phyloP scores from a whole-genome alignment of 2,329 filamentous ascomycete species.

The Diaporthe capsici region DNA sequence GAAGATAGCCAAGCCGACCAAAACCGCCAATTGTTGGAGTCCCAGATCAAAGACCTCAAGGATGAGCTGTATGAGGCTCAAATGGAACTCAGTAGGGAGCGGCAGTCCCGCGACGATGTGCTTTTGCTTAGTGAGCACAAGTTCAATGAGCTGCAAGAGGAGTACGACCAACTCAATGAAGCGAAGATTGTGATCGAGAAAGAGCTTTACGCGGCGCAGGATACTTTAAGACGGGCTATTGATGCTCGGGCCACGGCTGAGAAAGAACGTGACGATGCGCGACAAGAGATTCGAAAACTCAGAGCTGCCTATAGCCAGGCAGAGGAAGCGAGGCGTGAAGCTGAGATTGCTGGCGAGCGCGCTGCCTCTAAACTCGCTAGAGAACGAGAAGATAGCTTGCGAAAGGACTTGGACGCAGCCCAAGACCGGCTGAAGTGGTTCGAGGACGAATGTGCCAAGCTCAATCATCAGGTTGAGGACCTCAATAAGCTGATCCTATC shows the following conservation, averaged over 20 bases:
- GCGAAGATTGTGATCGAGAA: constrained; percentile 98
- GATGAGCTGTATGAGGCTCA: constrained; percentile 87
- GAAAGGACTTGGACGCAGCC: constrained; percentile 84
- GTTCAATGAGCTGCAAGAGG: constrained; percentile 83
- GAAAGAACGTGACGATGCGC: constrained; percentile 89
- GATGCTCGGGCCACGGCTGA: constrained; percentile 86
- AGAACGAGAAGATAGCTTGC: constrained; percentile 83
- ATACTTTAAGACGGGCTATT: constrained; percentile 87
- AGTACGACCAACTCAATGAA: constrained; percentile 89
- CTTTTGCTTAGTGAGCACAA: constrained; percentile 92
- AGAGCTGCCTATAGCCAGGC: constrained; percentile 87
- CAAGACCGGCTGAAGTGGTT: constrained; percentile 82
- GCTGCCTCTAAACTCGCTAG: constrained; percentile 82
- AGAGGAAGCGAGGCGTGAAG: constrained; percentile 87
- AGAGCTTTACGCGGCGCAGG: constrained; percentile 95
- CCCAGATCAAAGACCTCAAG: constrained; percentile 90
- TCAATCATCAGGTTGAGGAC: constrained; percentile 85
- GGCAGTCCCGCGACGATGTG: constrained; percentile 94
- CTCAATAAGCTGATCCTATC: constrained; percentile 90
- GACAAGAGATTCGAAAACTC: constrained; percentile 85
- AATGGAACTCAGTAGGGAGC: constrained; percentile 89
- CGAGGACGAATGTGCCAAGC: constrained; percentile 81
- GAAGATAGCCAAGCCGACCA: constrained; percentile 89
- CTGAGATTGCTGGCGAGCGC: constrained; percentile 84
- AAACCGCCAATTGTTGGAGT: constrained; percentile 85